These are phyloP conservation scores for Saturnispora sekii DNA, from an alignment of 805 yeast genomes.

Conservation along the genomic window DNA sequence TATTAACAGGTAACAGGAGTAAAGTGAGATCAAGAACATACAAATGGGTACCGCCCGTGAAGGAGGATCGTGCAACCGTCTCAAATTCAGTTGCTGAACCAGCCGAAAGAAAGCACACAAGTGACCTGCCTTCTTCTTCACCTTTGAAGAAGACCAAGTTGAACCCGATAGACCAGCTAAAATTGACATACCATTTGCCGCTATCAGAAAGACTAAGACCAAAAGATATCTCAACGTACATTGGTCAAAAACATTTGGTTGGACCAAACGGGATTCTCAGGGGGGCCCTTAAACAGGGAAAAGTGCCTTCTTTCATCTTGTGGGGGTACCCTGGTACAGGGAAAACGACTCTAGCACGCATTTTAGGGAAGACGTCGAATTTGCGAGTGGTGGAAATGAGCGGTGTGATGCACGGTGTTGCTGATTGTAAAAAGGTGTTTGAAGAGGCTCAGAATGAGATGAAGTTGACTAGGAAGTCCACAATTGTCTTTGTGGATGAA, in stretches of 20 bases:
- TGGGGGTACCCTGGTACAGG: conserved; percentile 98
- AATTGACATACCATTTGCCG: conserved; percentile 32
- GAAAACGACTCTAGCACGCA: conserved; percentile 66
- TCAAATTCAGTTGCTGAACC: too few relatives aligned
- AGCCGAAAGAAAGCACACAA: neutral
- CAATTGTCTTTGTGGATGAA: conserved; percentile 84
- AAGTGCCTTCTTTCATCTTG: conserved; percentile 74
- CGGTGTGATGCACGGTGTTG: conserved; percentile 65
- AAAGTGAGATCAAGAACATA: conserved; percentile 10
- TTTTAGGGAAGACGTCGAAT: conserved; percentile 45
- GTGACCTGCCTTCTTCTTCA: neutral
- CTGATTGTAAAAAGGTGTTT: conserved; percentile 57
- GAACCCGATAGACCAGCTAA: conserved; percentile 8
- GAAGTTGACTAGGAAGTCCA: conserved; percentile 38
- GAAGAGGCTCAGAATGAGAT: conserved; percentile 38
- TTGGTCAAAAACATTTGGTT: conserved; percentile 80
- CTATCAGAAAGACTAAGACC: conserved; percentile 86
- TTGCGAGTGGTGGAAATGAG: conserved; percentile 69
- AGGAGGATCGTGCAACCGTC: too few relatives aligned
- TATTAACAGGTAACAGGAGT: conserved; percentile 7
- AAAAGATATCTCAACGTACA: conserved; percentile 48
- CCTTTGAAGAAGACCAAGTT: conserved; percentile 5
- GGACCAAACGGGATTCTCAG: conserved; percentile 55
- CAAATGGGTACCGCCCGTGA: conserved; percentile 8
- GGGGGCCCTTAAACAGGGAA: conserved; percentile 53